These are phyloP conservation scores for Citrullus colocynthis DNA, from an alignment of 306 rosid genomes.

Conservation along the genomic window DNA sequence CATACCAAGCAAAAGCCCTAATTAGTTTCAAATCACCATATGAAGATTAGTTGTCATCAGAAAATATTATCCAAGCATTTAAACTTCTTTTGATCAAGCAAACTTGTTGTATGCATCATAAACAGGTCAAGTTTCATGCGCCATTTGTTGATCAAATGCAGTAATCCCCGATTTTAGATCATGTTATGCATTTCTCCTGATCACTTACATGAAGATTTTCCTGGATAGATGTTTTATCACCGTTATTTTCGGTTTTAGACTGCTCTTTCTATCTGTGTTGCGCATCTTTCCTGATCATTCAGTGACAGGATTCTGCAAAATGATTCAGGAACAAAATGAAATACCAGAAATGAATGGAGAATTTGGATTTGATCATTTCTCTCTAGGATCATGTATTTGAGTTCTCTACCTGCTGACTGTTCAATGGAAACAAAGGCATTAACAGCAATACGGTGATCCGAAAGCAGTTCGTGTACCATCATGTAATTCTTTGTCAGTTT, in stretches of 20 bases:
- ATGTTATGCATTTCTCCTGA: background rate
- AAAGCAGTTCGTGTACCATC: background rate
- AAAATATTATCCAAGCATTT: background rate
- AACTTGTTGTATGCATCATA: background rate
- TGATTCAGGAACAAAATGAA: constrained; percentile 56
- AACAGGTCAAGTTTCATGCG: background rate
- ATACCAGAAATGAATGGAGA: constrained; percentile 38
- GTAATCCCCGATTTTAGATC: background rate
- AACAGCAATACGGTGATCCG: background rate
- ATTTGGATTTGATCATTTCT: constrained; percentile 35
- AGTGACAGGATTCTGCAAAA: constrained; percentile 7
- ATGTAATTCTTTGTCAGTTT: background rate
- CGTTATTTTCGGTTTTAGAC: background rate
- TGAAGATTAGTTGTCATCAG: background rate
- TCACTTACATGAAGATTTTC: background rate
- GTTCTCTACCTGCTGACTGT: constrained; percentile 6
- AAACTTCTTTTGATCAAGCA: background rate
- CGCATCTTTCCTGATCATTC: background rate
- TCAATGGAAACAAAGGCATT: background rate
- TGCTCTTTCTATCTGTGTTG: background rate
- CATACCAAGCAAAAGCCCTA: background rate
- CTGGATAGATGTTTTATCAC: background rate
- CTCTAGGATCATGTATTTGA: constrained; percentile 52
- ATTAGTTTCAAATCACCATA: background rate
- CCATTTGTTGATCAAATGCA: background rate